These are phyloP conservation scores for Arabidopsis lyrata DNA, from an alignment of 441 rosid species.

Conservation along the genomic window DNA sequence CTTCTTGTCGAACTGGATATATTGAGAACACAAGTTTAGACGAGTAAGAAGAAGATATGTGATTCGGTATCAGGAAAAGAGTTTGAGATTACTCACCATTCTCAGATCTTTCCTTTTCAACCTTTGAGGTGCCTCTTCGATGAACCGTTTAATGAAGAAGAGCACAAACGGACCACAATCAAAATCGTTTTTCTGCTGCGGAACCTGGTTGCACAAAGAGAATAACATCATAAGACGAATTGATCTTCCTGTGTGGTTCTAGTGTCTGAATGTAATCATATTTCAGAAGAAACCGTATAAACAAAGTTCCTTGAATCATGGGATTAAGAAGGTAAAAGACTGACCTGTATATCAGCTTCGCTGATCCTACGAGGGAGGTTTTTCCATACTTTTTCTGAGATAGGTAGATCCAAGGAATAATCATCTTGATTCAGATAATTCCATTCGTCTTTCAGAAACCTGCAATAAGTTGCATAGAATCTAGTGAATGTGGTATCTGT, in stretches of 20 bases:
- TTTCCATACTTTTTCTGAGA: constrained; percentile 68
- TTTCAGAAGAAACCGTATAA: neutral
- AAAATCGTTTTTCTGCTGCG: constrained; percentile 90
- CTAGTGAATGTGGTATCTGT: neutral
- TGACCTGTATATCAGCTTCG: constrained; percentile 44
- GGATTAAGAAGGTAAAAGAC: constrained; percentile 11
- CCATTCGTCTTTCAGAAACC: constrained; percentile 88
- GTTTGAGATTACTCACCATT: constrained; percentile 60
- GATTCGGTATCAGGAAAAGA: constrained; percentile 2
- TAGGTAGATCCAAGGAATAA: constrained; percentile 60
- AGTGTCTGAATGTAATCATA: neutral
- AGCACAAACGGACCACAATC: constrained; percentile 98
- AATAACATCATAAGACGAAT: constrained; percentile 14
- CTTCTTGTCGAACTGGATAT: constrained; percentile 69
- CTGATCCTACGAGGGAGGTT: constrained; percentile 62
- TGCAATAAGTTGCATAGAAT: constrained; percentile 41
- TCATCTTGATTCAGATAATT: constrained; percentile 58
- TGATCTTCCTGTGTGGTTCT: neutral
- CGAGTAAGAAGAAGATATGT: neutral
- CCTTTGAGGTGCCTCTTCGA: constrained; percentile 88
- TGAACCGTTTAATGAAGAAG: constrained; percentile 86
- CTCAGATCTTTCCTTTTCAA: constrained; percentile 73
- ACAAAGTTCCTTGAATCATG: constrained; percentile 14
- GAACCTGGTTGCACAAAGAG: constrained; percentile 67
- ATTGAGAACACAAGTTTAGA: constrained; percentile 5